Percentiles rank a stretch among this genome's conserved stretches.
phyloP scores from a whole-genome alignment of 1,139 yeast genomes.

The Candida sp. region DNA sequence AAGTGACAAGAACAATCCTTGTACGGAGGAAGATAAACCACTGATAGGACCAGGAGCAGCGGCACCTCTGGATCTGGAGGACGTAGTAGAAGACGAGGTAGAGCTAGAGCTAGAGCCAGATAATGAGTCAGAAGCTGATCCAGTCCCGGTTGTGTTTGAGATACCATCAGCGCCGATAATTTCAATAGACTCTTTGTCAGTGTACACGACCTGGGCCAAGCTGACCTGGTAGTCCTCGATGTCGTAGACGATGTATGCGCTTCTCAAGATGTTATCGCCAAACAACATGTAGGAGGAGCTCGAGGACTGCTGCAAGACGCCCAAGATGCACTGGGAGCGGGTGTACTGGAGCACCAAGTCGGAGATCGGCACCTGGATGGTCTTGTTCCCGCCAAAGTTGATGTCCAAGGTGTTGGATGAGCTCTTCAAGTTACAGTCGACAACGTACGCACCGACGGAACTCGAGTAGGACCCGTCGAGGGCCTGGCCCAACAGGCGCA shows the following conservation, averaged over 20 bases:
- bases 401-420: slow-evolving; percentile 23
- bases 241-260: slow-evolving; percentile 81
- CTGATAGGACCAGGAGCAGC: neutral
- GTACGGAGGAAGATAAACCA: neutral
- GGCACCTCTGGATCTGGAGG: neutral
- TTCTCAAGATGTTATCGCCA: slow-evolving; percentile 78
- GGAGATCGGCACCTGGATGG: slow-evolving; percentile 39
- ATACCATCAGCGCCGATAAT: slow-evolving; percentile 3
- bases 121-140: neutral
- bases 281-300: slow-evolving; percentile 32
- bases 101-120: neutral
- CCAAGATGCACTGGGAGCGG: slow-evolving; percentile 31
- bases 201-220: slow-evolving; percentile 62
- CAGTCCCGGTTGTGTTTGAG: slow-evolving; percentile 2
- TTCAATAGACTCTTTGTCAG: slow-evolving; percentile 16
- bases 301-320: slow-evolving; percentile 28
- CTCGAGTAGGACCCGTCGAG: slow-evolving; percentile 28
- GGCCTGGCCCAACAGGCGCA: slow-evolving; percentile 28
- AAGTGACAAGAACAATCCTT: neutral
- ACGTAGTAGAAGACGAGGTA: neutral
- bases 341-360: slow-evolving; percentile 25
- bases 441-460: slow-evolving; percentile 26
- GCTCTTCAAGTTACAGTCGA: slow-evolving; percentile 18
- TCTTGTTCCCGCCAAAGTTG: slow-evolving; percentile 39
- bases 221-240: slow-evolving; percentile 67